These are phyloP conservation scores for Mesotaenium endlicherianum DNA, from an alignment of 139 green algal genomes.

Conservation along the genomic window DNA sequence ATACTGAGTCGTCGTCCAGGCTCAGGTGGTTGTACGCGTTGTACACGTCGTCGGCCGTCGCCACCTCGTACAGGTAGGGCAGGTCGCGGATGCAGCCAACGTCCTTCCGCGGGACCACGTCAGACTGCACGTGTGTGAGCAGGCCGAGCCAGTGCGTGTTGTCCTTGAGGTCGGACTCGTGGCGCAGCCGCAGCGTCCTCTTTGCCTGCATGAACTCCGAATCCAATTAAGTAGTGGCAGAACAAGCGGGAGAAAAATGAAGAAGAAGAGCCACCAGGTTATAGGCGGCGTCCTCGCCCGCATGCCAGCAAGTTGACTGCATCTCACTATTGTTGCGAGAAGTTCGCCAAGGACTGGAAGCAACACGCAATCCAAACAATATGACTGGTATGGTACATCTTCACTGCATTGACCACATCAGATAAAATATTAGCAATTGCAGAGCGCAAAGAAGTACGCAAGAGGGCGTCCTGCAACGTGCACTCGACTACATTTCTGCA, in stretches of 20 bases:
- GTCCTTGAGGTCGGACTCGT: constrained; percentile 92
- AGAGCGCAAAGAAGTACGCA: not conserved
- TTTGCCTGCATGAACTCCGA: constrained; percentile 56
- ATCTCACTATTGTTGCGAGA: no score
- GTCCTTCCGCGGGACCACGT: constrained; percentile 66
- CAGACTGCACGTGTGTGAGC: constrained; percentile 87
- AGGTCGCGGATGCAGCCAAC: constrained; percentile 77
- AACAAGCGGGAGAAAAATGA: not conserved
- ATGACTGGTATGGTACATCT: no score
- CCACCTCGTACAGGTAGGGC: constrained; percentile 74
- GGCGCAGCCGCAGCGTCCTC: constrained; percentile 85
- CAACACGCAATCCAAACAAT: no score
- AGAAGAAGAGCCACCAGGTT: not conserved
- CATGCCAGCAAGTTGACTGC: no score
- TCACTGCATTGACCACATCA: no score
- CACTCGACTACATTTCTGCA: no score
- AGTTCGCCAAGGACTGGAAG: no score
- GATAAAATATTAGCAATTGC: no score
- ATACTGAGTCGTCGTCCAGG: constrained; percentile 24
- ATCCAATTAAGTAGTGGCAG: not conserved
- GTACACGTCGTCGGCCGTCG: constrained; percentile 85
- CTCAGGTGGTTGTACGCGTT: constrained; percentile 35
- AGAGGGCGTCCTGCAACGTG: no score
- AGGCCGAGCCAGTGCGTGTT: constrained; percentile 91
- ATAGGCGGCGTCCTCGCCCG: no score